Evolutionary conservation across 371 early-diverging fungal genomes (phyloP), one percentile per base, ranked within the genome.

Genomic region (Choanephora cucurbitarum): DNA sequence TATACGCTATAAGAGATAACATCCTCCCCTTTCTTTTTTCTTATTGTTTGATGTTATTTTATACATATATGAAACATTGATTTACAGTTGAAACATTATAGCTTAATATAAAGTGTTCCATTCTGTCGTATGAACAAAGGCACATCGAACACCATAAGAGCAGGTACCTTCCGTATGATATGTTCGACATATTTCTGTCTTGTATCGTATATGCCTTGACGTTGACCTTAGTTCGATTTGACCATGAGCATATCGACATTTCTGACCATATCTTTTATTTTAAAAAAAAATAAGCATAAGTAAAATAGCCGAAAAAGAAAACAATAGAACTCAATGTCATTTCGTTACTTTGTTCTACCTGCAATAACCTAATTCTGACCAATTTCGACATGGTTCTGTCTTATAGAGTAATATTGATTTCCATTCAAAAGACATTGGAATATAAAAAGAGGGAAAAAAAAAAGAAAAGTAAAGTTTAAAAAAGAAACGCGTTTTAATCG

Each of bases 191-290:
- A 91, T 84, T 56, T 90, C 90, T 18, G 96, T 90, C 72, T 97
- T 98, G 79, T 99, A 99, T 51, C 92, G 86, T 22, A 92, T 95
- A 70, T 98, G 99, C 44, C 97, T 88, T 39, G 82, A 78, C 1
- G 93, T 87, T 11, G 72, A 63, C 9, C 97, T 84, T 28, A 98
- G 80, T 71, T 99, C 98, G 23, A 53, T 44, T 14, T 62, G 56
- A n/a, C 87, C 86, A 71, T 99, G 99, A 7, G 97, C 98, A 84
- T 97, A 99, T 63, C 96, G 94, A 72, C 99, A 99, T 74, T 92
- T 92, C 21, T 79, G 83, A 5, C 92, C 95, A 74, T 97, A 99
- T 58, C 87, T 84, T 44, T n/a, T n/a, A n/a, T n/a, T n/a, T n/a
- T n/a, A n/a, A n/a, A n/a, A n/a, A n/a, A n/a, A n/a, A n/a, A n/a